Evolutionary conservation across 2,329 filamentous ascomycete species (phyloP), one percentile per base, ranked within the genome.

Genomic region (Phaeophleospora eucalypticola): DNA sequence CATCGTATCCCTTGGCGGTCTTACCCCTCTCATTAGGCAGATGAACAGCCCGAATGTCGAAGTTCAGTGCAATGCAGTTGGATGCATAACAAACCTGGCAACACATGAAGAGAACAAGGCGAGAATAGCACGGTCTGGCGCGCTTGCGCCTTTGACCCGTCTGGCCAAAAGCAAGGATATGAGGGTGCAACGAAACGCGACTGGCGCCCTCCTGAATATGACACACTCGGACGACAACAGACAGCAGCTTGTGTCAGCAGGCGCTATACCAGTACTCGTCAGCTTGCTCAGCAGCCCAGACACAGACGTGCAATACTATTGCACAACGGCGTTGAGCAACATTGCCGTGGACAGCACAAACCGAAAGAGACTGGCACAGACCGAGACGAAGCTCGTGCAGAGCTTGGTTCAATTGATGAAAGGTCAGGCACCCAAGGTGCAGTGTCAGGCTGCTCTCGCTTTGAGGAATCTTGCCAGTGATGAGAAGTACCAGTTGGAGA

Each of bases 31-130:
- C 50, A 98, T 97, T 70, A 86, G 88, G 57, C 93, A 98, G 71
- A 98, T 98, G 93, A 89, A 94, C 72, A 97, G 91, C 46, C 81
- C 86, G 38, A 98, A 98, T 62, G 93, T 98, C 58, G 93, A 98
- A 68, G 93, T 98, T 19, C 93, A 98, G 71, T 98, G 93, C 76
- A 98, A 98, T 69, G 93, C 93, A 36, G 93, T 98, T 51, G 93
- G 93, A 42, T 98, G 93, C 74, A 98, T 98, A 68, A 98, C 93
- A 37, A 98, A 98, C 66, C 73, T 98, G 46, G 93, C 93, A 45
- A 98, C 93, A 2, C 93, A 98, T 64, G 93, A 98, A 72, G 93
- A 97, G 60, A 98, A 98, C 74, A 98, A 98, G 74, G 90, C 93
- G 48, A 96, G 95, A 73, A 98, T 98, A 68, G 93, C 93, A 58